Evolutionary conservation across 1,284 basidiomycete species (phyloP).

Genomic region (Ustilago nuda): DNA sequence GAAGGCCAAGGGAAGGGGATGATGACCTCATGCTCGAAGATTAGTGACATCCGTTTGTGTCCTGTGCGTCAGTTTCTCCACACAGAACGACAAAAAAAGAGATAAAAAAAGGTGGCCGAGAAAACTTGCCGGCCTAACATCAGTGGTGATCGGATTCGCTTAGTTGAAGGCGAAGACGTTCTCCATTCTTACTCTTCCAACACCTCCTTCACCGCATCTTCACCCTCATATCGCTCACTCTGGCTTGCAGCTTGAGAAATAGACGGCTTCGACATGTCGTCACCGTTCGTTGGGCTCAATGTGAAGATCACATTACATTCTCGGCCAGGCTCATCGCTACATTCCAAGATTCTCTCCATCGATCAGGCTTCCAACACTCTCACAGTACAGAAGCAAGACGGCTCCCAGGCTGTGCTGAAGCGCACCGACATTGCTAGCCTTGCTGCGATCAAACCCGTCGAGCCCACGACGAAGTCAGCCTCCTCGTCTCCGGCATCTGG

Average conservation of each 20-base stretch:
- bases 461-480: slow-evolving; percentile 1
- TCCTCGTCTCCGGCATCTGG: slow-evolving; percentile 4
- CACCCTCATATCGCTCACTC: background rate
- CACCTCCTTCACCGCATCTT: background rate
- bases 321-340: slow-evolving; percentile 18
- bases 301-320: slow-evolving; percentile 49
- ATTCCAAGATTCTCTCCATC: slow-evolving; percentile 48
- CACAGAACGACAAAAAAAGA: background rate
- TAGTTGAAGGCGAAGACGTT: background rate
- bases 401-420: slow-evolving; percentile 29
- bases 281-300: slow-evolving; percentile 43
- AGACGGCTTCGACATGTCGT: slow-evolving; percentile 27
- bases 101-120: slow-evolving; percentile 11
- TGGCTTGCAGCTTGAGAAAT: no score
- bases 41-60: slow-evolving; percentile 20
- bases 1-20: background rate
- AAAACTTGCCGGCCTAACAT: slow-evolving; percentile 1
- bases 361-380: slow-evolving; percentile 45
- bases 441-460: slow-evolving; percentile 22
- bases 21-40: slow-evolving; percentile 22
- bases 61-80: slow-evolving; percentile 5
- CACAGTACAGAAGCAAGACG: slow-evolving; percentile 47
- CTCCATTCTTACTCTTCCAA: background rate
- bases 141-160: background rate
- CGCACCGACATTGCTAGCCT: slow-evolving; percentile 44